Evolutionary conservation across 2,329 filamentous ascomycete genomes (phyloP).

Genomic region (Phaeomoniella chlamydospora): DNA sequence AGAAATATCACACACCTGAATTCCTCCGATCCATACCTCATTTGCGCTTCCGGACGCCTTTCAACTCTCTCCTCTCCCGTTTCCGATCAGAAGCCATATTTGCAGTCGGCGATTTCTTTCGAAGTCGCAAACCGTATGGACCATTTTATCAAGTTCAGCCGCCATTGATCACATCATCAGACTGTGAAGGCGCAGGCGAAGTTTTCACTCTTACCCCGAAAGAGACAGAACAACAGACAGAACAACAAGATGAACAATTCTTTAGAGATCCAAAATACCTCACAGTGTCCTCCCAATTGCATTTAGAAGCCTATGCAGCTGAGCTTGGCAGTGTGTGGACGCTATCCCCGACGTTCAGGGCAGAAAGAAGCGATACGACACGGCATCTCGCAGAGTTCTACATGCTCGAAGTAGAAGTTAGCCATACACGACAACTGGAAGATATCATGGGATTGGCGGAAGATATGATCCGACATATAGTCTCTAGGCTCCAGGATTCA

Average conservation of each 20-base stretch:
- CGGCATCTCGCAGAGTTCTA: conserved; percentile 96
- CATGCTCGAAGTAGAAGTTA: conserved; percentile 89
- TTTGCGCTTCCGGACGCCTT: conserved; percentile 64
- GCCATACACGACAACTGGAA: conserved; percentile 57
- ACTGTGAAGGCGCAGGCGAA: conserved; percentile 92
- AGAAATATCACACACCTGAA: conserved; percentile 85
- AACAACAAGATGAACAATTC: conserved; percentile 39
- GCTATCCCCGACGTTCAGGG: conserved; percentile 82
- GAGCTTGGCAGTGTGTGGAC: conserved; percentile 87
- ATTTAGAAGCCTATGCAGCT: conserved; percentile 82
- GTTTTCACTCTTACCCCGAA: conserved; percentile 59
- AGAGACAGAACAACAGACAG: conserved; percentile 8
- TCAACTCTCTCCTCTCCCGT: conserved; percentile 66
- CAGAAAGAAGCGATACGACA: conserved; percentile 83
- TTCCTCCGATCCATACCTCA: conserved; percentile 82
- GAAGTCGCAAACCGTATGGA: conserved; percentile 47
- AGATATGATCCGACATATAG: conserved; percentile 52
- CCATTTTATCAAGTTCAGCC: conserved; percentile 60
- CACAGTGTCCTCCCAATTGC: conserved; percentile 87
- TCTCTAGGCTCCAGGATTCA: conserved; percentile 33
- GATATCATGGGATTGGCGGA: conserved; percentile 70
- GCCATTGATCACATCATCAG: conserved; percentile 88
- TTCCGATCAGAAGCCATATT: conserved; percentile 70
- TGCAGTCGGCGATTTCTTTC: conserved; percentile 62
- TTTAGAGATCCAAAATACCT: conserved; percentile 85